Conservation (phyloP, 257 asterid species). For the Solanum raphanifolium region DNA sequence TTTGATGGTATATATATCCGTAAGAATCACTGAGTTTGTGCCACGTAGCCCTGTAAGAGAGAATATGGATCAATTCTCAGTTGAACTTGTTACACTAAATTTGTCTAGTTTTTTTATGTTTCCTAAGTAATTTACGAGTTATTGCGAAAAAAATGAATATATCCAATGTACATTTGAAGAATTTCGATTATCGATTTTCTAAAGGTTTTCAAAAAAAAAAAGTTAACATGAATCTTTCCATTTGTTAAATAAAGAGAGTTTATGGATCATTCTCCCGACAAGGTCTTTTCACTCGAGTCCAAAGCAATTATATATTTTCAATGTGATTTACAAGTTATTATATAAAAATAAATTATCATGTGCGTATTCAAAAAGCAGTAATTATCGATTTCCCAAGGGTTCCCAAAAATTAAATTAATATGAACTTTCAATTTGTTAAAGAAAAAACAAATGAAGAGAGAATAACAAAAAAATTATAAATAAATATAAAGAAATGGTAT, state of each 20-base stretch:
- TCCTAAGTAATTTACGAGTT: background rate
- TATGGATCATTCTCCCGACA: too few species aligned
- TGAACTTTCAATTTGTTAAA: background rate
- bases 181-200: rapidly evolving
- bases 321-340: too few species aligned
- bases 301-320: too few species aligned
- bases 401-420: background rate
- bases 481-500: background rate
- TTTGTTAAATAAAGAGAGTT: background rate
- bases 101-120: too few species aligned
- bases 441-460: background rate
- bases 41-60: rapidly evolving
- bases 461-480: background rate
- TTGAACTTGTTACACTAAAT: too few species aligned
- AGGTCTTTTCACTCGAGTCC: background rate
- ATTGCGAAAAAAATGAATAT: too few species aligned
- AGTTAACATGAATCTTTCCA: too few species aligned
- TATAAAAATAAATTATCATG: too few species aligned
- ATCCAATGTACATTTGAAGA: too few species aligned
- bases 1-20: too few species aligned
- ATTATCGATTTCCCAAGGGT: background rate
- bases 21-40: background rate
- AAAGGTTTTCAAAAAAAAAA: too few species aligned
- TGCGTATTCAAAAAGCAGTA: too few species aligned
- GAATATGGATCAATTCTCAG: background rate